Evolutionary conservation across 306 rosid genomes (phyloP).

Genomic region (Citrullus amarus): DNA sequence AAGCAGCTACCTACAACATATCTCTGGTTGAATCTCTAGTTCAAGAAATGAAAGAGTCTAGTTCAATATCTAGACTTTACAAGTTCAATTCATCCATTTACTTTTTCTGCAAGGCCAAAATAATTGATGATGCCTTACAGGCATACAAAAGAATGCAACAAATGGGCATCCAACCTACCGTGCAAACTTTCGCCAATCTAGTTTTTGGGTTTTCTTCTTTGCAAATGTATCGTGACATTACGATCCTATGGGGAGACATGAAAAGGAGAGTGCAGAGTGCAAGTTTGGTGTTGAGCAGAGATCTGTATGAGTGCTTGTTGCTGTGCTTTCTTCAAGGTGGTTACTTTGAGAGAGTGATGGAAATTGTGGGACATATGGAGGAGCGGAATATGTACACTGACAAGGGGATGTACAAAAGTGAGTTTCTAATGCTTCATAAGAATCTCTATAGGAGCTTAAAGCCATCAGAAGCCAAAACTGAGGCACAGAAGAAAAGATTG

Average conservation of each 20-base stretch:
- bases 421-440: constrained; percentile 65
- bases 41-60: constrained; percentile 30
- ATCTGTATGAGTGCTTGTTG: constrained; percentile 56
- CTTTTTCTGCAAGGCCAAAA: constrained; percentile 77
- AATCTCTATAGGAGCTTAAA: constrained; percentile 61
- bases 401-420: constrained; percentile 59
- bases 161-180: constrained; percentile 41
- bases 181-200: constrained; percentile 42
- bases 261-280: constrained; percentile 48
- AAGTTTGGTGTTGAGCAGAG: constrained; percentile 31
- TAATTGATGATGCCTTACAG: constrained; percentile 58
- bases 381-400: constrained; percentile 41
- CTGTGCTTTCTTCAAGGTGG: constrained; percentile 67
- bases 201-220: constrained; percentile 46
- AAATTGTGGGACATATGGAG: constrained; percentile 53
- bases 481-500: constrained; percentile 59
- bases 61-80: constrained; percentile 17
- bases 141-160: constrained; percentile 64
- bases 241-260: constrained; percentile 79
- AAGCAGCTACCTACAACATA: constrained; percentile 14
- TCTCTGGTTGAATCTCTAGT: constrained; percentile 36
- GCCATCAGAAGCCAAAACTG: constrained; percentile 56
- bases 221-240: constrained; percentile 58
- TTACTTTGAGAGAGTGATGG: constrained; percentile 92
- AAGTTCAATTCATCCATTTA: constrained; percentile 61